Evolutionary conservation across 306 rosid genomes (phyloP).

Genomic region (Castanea sativa): DNA sequence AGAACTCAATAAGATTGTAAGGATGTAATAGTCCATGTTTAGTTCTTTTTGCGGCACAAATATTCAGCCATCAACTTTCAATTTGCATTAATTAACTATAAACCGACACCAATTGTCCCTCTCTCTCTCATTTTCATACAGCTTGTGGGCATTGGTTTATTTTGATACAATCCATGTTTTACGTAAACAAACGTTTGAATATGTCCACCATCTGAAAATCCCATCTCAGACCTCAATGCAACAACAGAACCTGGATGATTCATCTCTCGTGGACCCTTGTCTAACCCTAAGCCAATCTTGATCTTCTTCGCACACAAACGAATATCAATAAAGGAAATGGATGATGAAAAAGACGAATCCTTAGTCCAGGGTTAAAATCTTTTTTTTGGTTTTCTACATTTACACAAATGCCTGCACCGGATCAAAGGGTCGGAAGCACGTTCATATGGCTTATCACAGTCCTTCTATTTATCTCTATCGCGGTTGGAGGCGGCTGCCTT

Average conservation of each 20-base stretch:
- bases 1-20: too few relatives aligned
- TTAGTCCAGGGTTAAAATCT: conserved; percentile 23
- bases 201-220: conserved; percentile 30
- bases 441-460: conserved; percentile 57
- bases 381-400: not conserved
- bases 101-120: conserved; percentile 33
- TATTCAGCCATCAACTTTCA: not conserved
- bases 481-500: conserved; percentile 67
- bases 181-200: conserved; percentile 36
- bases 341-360: conserved; percentile 31
- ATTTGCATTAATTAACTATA: conserved; percentile 4
- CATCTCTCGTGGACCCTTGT: conserved; percentile 6
- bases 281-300: not conserved
- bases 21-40: too few relatives aligned
- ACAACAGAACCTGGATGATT: conserved; percentile 3
- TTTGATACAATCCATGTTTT: conserved; percentile 28
- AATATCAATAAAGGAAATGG: conserved; percentile 30
- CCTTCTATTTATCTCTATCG: conserved; percentile 40
- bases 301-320: not conserved
- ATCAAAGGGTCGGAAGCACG: conserved; percentile 43
- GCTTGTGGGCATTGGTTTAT: conserved; percentile 17
- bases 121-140: not conserved
- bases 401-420: conserved; percentile 52
- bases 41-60: too few relatives aligned
- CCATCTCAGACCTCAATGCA: conserved; percentile 27